Conservation (phyloP, 2,329 filamentous ascomycete genomes). For the Colletotrichum musicola region DNA sequence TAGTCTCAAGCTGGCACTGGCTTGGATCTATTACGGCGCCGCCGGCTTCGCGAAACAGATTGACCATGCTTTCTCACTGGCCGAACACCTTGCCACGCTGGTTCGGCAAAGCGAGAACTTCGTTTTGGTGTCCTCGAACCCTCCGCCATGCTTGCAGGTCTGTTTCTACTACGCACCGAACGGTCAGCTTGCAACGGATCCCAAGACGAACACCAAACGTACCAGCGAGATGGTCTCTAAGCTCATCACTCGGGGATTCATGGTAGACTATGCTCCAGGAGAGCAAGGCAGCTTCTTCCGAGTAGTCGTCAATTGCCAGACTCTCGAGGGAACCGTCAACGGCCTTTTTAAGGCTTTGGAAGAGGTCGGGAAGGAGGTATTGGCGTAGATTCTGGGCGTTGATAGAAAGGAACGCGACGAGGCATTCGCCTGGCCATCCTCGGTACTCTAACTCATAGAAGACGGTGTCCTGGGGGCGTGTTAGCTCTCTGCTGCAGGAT, state of each 20-base stretch:
- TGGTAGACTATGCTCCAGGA: conserved; percentile 73
- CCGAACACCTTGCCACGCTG: conserved; percentile 74
- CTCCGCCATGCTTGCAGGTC: conserved; percentile 90
- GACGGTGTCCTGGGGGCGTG: too few relatives aligned
- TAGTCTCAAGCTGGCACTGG: conserved; percentile 85
- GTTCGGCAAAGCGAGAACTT: conserved; percentile 72
- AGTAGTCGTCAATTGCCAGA: conserved; percentile 71
- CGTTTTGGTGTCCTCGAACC: conserved; percentile 78
- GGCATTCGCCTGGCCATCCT: not conserved
- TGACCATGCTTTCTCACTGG: conserved; percentile 79
- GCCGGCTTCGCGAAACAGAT: conserved; percentile 78
- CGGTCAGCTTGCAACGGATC: conserved; percentile 59
- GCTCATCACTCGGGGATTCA: conserved; percentile 66
- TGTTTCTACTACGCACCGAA: conserved; percentile 88
- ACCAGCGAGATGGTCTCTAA: conserved; percentile 63
- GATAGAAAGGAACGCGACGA: too few relatives aligned
- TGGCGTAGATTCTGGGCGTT: conserved; percentile 6
- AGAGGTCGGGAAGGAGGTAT: conserved; percentile 53
- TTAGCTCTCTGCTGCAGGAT: too few relatives aligned
- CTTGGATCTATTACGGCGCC: conserved; percentile 90
- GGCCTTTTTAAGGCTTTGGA: conserved; percentile 67
- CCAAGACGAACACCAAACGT: conserved; percentile 60
- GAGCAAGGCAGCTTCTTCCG: conserved; percentile 68
- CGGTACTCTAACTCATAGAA: too few relatives aligned
- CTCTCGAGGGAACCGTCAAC: conserved; percentile 63